Conservation (phyloP, 352 stramenopile genomes). For the Phytophthora multivora region DNA sequence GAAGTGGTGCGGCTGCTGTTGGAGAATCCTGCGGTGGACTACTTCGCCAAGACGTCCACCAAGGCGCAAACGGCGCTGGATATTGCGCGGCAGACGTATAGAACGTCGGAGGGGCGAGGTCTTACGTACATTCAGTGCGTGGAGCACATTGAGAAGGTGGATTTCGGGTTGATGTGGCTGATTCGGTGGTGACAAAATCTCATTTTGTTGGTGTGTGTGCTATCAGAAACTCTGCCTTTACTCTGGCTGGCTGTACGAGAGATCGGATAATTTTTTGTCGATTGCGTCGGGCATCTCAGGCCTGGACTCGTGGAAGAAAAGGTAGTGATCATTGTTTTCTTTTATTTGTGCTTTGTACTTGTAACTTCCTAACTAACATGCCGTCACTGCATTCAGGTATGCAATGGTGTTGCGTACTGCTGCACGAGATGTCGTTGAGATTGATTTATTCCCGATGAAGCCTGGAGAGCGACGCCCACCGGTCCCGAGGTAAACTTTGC, state of each 20-base stretch:
- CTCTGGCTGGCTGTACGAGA: conserved; percentile 83
- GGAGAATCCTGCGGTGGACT: conserved; percentile 52
- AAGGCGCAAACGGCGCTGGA: conserved; percentile 75
- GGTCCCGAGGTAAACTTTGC: conserved; percentile 50
- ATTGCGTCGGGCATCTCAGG: conserved; percentile 70
- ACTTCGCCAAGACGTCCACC: conserved; percentile 52
- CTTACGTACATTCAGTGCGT: conserved; percentile 69
- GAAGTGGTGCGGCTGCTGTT: conserved; percentile 75
- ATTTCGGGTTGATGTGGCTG: not conserved
- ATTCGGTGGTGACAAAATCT: not conserved
- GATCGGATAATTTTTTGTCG: conserved; percentile 81
- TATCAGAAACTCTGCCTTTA: conserved; percentile 79
- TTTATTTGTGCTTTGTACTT: not conserved
- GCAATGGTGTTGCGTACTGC: conserved; percentile 72
- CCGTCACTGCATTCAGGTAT: conserved; percentile 53
- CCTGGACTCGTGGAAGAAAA: conserved; percentile 84
- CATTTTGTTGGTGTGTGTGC: conserved; percentile 2
- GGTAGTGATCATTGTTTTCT: conserved; percentile 32
- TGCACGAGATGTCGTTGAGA: conserved; percentile 65
- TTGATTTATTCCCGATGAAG: conserved; percentile 83
- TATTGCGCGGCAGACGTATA: conserved; percentile 67
- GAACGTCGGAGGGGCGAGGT: conserved; percentile 35
- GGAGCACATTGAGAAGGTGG: conserved; percentile 82
- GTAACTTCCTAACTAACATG: not conserved
- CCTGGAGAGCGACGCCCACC: conserved; percentile 71